Evolutionary conservation across 768 basidiomycete species (phyloP).

Genomic region (Phylloporus sp.): DNA sequence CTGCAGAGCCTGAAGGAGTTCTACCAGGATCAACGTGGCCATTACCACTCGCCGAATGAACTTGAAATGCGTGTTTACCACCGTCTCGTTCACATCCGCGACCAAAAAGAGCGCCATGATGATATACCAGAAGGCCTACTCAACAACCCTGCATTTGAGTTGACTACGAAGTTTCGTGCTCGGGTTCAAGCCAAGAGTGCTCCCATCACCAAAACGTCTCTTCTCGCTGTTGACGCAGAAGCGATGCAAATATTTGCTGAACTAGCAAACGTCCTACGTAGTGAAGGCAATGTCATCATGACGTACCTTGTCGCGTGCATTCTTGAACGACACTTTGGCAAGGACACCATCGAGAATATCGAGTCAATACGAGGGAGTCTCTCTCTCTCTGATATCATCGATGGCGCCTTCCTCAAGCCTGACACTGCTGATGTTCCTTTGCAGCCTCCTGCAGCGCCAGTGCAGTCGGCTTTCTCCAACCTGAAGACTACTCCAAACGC

Average conservation of each 20-base stretch:
- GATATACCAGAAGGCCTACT: conserved; percentile 65
- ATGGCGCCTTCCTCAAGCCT: conserved; percentile 39
- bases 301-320: conserved; percentile 89
- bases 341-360: conserved; percentile 73
- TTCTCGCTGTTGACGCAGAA: conserved; percentile 55
- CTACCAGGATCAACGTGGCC: conserved; percentile 74
- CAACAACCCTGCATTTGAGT: conserved; percentile 69
- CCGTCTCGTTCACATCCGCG: conserved; percentile 84
- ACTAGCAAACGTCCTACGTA: conserved; percentile 56
- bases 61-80: conserved; percentile 97
- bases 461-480: conserved; percentile 33
- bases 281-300: conserved; percentile 62
- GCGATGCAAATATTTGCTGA: conserved; percentile 63
- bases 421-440: conserved; percentile 8
- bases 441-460: conserved; percentile 11
- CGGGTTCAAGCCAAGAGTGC: conserved; percentile 78
- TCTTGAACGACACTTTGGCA: conserved; percentile 79
- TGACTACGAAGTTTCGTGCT: conserved; percentile 75
- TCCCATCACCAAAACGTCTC: conserved; percentile 64
- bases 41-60: conserved; percentile 73
- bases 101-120: conserved; percentile 72
- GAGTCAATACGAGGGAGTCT: conserved; percentile 58
- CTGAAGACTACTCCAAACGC: conserved; percentile 31
- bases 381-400: conserved; percentile 59
- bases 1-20: conserved; percentile 90